A percentile compares a stretch with the other conserved stretches of the same genome.
Conservation (phyloP, 2,329 filamentous ascomycete species). For the Parafenestella ontariensis region DNA sequence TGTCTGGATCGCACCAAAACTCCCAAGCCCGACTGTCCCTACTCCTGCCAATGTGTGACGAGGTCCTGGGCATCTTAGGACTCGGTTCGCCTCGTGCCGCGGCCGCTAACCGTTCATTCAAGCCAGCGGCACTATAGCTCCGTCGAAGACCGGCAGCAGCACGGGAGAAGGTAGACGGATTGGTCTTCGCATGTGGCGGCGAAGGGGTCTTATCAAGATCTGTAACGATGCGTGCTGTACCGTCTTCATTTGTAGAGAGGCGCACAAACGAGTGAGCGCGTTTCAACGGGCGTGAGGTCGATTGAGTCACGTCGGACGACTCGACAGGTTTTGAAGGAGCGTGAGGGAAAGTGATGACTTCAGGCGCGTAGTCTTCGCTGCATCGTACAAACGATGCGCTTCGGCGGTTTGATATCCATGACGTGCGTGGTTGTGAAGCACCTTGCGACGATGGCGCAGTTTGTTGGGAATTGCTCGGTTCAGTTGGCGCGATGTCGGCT, state of each 20-base stretch:
- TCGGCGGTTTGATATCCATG: constrained; percentile 56
- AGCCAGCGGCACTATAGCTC: constrained; percentile 70
- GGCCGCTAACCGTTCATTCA: constrained; percentile 45
- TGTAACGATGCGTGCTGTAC: constrained; percentile 84
- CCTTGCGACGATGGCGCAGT: constrained; percentile 41
- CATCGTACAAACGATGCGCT: constrained; percentile 51
- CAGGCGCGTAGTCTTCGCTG: constrained; percentile 42
- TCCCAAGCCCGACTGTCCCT: constrained; percentile 91
- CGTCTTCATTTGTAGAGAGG: constrained; percentile 84
- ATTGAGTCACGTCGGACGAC: constrained; percentile 55
- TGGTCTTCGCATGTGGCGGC: constrained; percentile 63
- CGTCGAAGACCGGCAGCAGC: constrained; percentile 66
- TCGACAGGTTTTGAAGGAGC: constrained; percentile 24
- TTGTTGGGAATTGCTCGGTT: constrained; percentile 42
- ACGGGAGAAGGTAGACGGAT: constrained; percentile 49
- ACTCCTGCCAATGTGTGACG: constrained; percentile 71
- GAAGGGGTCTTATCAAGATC: constrained; percentile 74
- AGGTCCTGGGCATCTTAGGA: constrained; percentile 55
- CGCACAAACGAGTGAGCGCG: constrained; percentile 66
- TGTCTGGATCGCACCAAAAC: constrained; percentile 83
- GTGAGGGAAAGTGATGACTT: constrained; percentile 40
- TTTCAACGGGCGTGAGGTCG: constrained; percentile 53
- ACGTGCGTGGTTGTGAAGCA: constrained; percentile 39
- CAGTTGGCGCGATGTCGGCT: constrained; percentile 31
- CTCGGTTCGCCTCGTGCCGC: constrained; percentile 37